Conservation (phyloP, 2,329 filamentous ascomycete genomes). For the Hymenoscyphus fraxineus region DNA sequence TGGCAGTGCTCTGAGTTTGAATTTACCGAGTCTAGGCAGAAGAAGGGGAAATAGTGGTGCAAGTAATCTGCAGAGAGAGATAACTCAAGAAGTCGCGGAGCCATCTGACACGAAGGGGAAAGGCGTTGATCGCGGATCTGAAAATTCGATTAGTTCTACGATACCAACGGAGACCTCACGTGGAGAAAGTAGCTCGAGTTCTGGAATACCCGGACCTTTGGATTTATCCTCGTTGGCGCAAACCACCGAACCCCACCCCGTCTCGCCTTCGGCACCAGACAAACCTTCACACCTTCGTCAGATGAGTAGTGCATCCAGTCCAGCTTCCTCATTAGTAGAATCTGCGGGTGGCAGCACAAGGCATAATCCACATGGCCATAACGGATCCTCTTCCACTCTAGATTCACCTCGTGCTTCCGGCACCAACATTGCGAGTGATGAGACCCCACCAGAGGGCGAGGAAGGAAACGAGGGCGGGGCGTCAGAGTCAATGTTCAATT, state of each 20-base stretch:
- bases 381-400: slow-evolving; percentile 42
- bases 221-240: slow-evolving; percentile 22
- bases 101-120: slow-evolving; percentile 58
- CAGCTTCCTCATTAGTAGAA: slow-evolving; percentile 72
- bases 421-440: slow-evolving; percentile 43
- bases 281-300: slow-evolving; percentile 72
- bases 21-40: slow-evolving; percentile 46
- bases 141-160: slow-evolving; percentile 13
- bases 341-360: slow-evolving; percentile 50
- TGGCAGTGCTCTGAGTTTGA: slow-evolving; percentile 62
- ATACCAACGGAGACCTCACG: slow-evolving; percentile 25
- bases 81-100: slow-evolving; percentile 45
- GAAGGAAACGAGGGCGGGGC: slow-evolving; percentile 47
- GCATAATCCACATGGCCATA: slow-evolving; percentile 31
- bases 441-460: slow-evolving; percentile 45
- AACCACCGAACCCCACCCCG: slow-evolving; percentile 39
- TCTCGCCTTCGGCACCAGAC: slow-evolving; percentile 47
- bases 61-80: slow-evolving; percentile 57
- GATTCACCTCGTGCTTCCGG: slow-evolving; percentile 53
- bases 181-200: slow-evolving; percentile 17
- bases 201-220: slow-evolving; percentile 24
- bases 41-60: slow-evolving; percentile 56
- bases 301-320: slow-evolving; percentile 82
- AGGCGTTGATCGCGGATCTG: slow-evolving; percentile 54
- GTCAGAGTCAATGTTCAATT: slow-evolving; percentile 84